Conservation (phyloP, 1,139 yeast species). For the Wickerhamomyces sp. region DNA sequence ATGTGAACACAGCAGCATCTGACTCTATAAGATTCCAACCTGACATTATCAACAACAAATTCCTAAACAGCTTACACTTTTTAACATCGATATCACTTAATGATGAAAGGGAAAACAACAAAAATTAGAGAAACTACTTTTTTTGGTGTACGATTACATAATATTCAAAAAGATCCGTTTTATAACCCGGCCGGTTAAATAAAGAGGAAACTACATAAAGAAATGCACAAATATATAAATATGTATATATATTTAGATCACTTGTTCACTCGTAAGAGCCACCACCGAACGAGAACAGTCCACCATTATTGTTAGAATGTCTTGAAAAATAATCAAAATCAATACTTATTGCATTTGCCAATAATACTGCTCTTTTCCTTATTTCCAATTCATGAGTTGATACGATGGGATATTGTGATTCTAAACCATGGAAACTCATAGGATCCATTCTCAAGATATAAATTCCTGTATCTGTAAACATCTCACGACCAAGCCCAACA, state of each 20-base stretch:
- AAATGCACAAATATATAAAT: no score
- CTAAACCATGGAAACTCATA: conserved; percentile 3
- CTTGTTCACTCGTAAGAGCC: conserved; percentile 28
- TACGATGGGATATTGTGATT: conserved; percentile 1
- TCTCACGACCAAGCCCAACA: conserved; percentile 90
- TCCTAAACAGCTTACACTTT: no score
- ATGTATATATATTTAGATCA: not conserved
- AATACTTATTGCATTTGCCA: conserved; percentile 85
- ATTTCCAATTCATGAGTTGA: conserved; percentile 40
- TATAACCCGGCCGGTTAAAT: no score
- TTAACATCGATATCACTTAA: no score
- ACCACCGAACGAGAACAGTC: conserved; percentile 33
- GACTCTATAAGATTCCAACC: conserved; percentile 68
- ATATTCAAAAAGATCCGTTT: no score
- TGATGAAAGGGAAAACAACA: no score
- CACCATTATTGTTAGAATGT: conserved; percentile 49
- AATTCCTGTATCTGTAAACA: conserved; percentile 92
- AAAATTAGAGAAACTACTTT: no score
- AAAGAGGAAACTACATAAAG: not conserved
- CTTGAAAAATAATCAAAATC: conserved; percentile 95
- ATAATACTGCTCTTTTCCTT: conserved; percentile 79
- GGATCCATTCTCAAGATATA: conserved; percentile 76
- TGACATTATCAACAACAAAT: no score
- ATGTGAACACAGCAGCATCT: conserved; percentile 68
- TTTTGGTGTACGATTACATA: no score